These are phyloP conservation scores for Vitis vinifera DNA, from an alignment of 164 flowering plant species.

Conservation along the genomic window DNA sequence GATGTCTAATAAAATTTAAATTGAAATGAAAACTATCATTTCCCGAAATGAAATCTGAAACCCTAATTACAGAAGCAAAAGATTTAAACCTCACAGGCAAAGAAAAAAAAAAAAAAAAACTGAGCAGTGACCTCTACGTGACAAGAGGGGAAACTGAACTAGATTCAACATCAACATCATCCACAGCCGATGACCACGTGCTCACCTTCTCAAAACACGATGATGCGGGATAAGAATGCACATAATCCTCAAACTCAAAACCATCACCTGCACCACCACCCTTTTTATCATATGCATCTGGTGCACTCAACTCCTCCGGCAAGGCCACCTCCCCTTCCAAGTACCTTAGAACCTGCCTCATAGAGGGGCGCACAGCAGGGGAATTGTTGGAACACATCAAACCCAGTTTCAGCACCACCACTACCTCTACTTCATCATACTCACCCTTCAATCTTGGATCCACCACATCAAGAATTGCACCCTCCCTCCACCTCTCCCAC, in stretches of 20 bases:
- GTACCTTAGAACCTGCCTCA: constrained; percentile 59
- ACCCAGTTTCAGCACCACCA: constrained; percentile 46
- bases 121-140: constrained; percentile 14
- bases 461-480: constrained; percentile 43
- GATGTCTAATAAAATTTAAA: too few relatives aligned
- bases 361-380: constrained; percentile 40
- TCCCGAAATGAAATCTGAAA: background rate
- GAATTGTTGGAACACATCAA: constrained; percentile 48
- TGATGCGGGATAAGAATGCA: constrained; percentile 32
- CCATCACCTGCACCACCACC: constrained; percentile 9
- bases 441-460: constrained; percentile 43
- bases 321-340: constrained; percentile 52
- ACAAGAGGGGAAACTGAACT: constrained; percentile 22
- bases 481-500: constrained; percentile 49
- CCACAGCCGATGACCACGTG: constrained; percentile 13
- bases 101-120: background rate
- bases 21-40: too few relatives aligned
- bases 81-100: background rate
- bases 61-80: background rate
- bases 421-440: constrained; percentile 44
- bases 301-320: constrained; percentile 33
- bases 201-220: constrained; percentile 24
- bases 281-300: constrained; percentile 20
- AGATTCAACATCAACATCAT: constrained; percentile 21
- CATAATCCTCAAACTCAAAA: constrained; percentile 29